Conservation (phyloP, 1,284 basidiomycete genomes). For the Gomphus sp. region DNA sequence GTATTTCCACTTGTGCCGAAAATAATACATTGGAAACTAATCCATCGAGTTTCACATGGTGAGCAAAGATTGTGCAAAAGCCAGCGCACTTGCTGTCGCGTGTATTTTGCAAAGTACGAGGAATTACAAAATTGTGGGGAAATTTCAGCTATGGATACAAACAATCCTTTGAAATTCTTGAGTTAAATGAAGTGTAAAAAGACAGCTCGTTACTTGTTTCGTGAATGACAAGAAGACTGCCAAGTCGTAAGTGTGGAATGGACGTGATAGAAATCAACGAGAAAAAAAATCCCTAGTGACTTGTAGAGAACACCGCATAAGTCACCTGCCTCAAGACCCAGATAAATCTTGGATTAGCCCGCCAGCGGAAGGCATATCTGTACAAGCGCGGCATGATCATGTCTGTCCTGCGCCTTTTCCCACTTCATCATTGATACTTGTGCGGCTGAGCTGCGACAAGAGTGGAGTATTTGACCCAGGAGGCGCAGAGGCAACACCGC, state of each 20-base stretch:
- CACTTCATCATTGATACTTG: not conserved
- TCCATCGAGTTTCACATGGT: not conserved
- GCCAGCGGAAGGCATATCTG: not conserved
- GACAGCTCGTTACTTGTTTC: conserved; percentile 12
- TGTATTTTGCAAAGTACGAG: conserved; percentile 12
- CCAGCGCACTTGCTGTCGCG: conserved; percentile 10
- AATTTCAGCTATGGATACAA: conserved; percentile 11
- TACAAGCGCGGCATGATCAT: not conserved
- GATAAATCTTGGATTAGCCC: not conserved
- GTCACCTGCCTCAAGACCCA: not conserved
- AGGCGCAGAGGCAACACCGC: not conserved
- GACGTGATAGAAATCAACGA: not conserved
- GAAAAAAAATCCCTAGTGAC: not conserved
- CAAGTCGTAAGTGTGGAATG: conserved; percentile 7
- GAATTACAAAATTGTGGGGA: conserved; percentile 9
- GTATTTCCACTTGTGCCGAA: not conserved
- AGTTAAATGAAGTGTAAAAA: conserved; percentile 1
- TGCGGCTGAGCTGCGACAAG: not conserved
- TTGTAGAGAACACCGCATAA: not conserved
- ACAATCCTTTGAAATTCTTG: not conserved
- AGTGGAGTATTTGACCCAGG: not conserved
- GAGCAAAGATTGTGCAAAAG: not conserved
- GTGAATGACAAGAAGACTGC: conserved; percentile 11
- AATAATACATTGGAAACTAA: not conserved
- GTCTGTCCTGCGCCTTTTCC: not conserved